Percentiles rank a stretch among this genome's conserved stretches.
Evolutionary conservation across 441 rosid genomes (phyloP).

Genomic region (Gossypium schwendimanii): DNA sequence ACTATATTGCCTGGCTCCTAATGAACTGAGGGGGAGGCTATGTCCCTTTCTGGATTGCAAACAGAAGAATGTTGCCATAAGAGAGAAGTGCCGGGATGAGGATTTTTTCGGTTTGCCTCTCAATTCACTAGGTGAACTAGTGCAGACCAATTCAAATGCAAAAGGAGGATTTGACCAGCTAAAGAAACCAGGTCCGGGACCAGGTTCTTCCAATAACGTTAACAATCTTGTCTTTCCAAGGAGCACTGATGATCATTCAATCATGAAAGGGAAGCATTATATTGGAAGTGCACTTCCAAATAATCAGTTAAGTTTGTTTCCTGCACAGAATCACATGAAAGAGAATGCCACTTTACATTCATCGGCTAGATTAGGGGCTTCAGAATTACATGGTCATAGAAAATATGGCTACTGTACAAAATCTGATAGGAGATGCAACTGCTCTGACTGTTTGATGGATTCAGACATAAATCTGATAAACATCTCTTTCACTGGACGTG

Average conservation of each 20-base stretch:
- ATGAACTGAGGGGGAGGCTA: constrained; percentile 16
- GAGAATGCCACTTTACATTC: constrained; percentile 19
- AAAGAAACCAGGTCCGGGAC: constrained; percentile 9
- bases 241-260: constrained; percentile 15
- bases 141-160: constrained; percentile 25
- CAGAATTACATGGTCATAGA: constrained; percentile 18
- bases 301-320: constrained; percentile 26
- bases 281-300: constrained; percentile 17
- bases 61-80: constrained; percentile 19
- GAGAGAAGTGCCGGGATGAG: constrained; percentile 24
- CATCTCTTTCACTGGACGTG: constrained; percentile 13
- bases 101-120: constrained; percentile 37
- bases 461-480: constrained; percentile 22
- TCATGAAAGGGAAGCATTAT: constrained; percentile 17
- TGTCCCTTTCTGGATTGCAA: constrained; percentile 23
- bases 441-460: constrained; percentile 16
- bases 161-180: constrained; percentile 19
- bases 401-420: constrained; percentile 13
- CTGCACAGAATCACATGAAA: constrained; percentile 12
- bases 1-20: constrained; percentile 13
- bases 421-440: constrained; percentile 20
- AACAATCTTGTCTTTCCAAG: constrained; percentile 13
- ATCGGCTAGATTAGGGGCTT: constrained; percentile 30
- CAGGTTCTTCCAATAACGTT: constrained; percentile 23
- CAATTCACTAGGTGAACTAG: constrained; percentile 46